These are phyloP conservation scores for Marasmius tenuissimus DNA, from an alignment of 1,284 basidiomycete species.

Conservation along the genomic window DNA sequence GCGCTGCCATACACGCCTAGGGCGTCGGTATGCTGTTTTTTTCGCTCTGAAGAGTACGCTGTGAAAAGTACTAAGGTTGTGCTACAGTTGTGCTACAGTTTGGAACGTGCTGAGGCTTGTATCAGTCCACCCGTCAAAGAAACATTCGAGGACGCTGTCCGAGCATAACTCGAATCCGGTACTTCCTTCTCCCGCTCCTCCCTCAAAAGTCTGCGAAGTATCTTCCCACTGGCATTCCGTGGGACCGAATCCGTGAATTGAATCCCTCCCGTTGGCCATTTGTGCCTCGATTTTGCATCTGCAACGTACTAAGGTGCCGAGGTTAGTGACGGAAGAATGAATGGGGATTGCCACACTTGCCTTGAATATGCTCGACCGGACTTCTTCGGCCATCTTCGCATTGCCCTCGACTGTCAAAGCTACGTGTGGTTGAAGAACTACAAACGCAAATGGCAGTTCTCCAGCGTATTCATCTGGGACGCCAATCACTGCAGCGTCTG, in stretches of 20 bases:
- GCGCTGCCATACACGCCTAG: too few relatives aligned
- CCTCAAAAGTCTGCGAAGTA: constrained; percentile 34
- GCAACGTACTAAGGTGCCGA: constrained; percentile 44
- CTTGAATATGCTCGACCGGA: constrained; percentile 17
- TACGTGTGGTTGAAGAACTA: constrained; percentile 18
- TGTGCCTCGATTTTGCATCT: constrained; percentile 57
- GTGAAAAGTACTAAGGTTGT: too few relatives aligned
- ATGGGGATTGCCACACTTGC: constrained; percentile 1
- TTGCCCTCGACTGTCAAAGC: constrained; percentile 3
- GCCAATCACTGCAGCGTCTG: constrained; percentile 24
- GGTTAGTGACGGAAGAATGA: background rate
- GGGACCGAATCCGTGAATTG: constrained; percentile 52
- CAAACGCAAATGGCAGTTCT: constrained; percentile 28
- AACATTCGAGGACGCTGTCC: too few relatives aligned
- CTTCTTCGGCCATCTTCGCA: constrained; percentile 2
- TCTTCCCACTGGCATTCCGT: constrained; percentile 53
- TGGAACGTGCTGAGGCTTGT: background rate
- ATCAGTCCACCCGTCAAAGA: too few relatives aligned
- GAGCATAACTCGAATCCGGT: background rate
- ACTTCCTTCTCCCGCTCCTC: background rate
- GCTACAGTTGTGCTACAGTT: background rate
- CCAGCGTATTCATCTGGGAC: constrained; percentile 13
- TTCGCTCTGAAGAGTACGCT: too few relatives aligned
- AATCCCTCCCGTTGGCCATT: constrained; percentile 51
- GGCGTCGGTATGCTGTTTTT: too few relatives aligned